A percentile compares a stretch with the other conserved stretches of the same genome.
phyloP scores from a whole-genome alignment of 106 monocot genomes.

The Hemerocallis citrina region DNA sequence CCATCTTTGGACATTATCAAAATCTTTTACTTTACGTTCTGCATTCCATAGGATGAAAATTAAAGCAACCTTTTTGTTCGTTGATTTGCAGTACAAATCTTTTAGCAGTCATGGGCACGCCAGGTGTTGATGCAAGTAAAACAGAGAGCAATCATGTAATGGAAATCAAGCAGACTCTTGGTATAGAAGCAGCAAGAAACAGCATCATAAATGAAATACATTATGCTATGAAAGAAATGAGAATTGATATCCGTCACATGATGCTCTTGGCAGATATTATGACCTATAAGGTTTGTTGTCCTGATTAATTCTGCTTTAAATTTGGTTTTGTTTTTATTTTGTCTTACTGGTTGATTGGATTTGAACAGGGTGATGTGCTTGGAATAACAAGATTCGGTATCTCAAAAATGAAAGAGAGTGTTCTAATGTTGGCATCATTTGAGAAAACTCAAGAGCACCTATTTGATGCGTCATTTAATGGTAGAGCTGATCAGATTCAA shows the following conservation, averaged over 20 bases:
- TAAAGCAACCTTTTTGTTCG: too few relatives aligned
- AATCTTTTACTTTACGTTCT: too few relatives aligned
- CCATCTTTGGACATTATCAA: too few relatives aligned
- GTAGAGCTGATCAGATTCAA: constrained; percentile 76
- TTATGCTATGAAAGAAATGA: constrained; percentile 75
- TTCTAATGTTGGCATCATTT: constrained; percentile 94
- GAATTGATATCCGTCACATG: constrained; percentile 91
- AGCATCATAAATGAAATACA: constrained; percentile 83
- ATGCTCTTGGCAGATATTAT: constrained; percentile 96
- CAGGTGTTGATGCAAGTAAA: constrained; percentile 61
- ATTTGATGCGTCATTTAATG: constrained; percentile 80
- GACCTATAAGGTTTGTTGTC: constrained; percentile 74
- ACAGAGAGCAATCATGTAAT: constrained; percentile 86
- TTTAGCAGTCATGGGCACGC: constrained; percentile 88
- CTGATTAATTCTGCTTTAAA: not conserved
- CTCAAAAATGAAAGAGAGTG: constrained; percentile 91
- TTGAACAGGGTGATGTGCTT: constrained; percentile 78
- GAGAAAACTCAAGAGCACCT: constrained; percentile 90
- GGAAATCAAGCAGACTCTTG: constrained; percentile 66
- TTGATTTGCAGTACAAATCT: constrained; percentile 61
- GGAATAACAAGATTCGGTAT: constrained; percentile 92
- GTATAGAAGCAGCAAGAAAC: constrained; percentile 95
- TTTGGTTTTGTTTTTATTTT: not conserved
- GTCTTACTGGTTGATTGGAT: constrained; percentile 1
- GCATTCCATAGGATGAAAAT: too few relatives aligned